Percentiles rank a stretch among this genome's conserved stretches.
Evolutionary conservation across 352 stramenopile species (phyloP).

Genomic region (Globisporangium spinosum): DNA sequence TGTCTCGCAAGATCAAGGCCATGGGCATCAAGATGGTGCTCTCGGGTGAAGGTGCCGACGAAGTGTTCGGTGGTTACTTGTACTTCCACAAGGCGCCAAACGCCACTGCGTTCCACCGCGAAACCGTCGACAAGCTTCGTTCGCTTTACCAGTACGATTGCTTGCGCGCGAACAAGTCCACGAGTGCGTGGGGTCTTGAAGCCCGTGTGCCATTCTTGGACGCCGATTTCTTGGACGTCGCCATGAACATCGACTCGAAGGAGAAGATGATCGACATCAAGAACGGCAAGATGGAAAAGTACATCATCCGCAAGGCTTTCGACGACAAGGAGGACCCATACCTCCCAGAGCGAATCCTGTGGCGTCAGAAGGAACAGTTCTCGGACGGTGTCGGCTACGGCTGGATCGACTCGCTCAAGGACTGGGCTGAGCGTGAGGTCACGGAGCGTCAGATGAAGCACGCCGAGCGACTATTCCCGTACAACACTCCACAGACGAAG

Average conservation of each 20-base stretch:
- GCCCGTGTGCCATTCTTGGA: constrained; percentile 98
- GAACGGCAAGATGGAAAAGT: constrained; percentile 97
- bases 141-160: constrained; percentile 98
- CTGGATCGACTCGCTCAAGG: constrained; percentile 98
- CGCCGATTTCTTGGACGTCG: constrained; percentile 96
- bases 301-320: constrained; percentile 98
- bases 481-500: constrained; percentile 99
- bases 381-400: constrained; percentile 98
- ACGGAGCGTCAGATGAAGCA: constrained; percentile 95
- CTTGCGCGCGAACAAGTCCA: constrained; percentile 98
- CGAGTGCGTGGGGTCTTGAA: constrained; percentile 97
- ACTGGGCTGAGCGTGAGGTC: constrained; percentile 92
- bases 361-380: constrained; percentile 99
- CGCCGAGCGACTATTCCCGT: constrained; percentile 93
- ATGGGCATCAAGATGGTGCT: constrained; percentile 99
- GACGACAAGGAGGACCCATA: constrained; percentile 97
- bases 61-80: constrained; percentile 98
- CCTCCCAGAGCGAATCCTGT: constrained; percentile 96
- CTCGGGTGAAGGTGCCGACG: constrained; percentile 96
- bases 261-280: constrained; percentile 96
- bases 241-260: constrained; percentile 97
- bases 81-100: constrained; percentile 99
- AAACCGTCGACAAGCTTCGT: constrained; percentile 95
- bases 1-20: constrained; percentile 99
- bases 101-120: constrained; percentile 88